These are phyloP conservation scores for Isoetes taiwanensis DNA, from an alignment of 75 land plant species.

Conservation along the genomic window DNA sequence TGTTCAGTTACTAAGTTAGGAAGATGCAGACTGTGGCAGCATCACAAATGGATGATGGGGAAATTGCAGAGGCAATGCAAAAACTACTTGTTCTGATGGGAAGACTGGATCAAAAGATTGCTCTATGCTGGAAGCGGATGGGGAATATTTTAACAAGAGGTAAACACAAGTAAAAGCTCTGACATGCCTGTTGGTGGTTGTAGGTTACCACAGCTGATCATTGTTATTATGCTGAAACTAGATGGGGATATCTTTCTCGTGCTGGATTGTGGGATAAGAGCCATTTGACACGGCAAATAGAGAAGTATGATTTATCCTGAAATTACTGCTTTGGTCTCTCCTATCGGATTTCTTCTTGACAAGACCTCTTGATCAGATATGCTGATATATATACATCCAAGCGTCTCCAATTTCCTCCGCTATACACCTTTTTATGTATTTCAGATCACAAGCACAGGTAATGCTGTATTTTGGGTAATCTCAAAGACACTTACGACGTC, in stretches of 20 bases:
- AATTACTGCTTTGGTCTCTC: not conserved
- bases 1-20: no score
- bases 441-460: conserved; percentile 93
- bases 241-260: conserved; percentile 97
- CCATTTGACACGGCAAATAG: conserved; percentile 91
- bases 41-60: conserved; percentile 63
- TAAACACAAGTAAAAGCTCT: conserved; percentile 4
- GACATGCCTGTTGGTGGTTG: not conserved
- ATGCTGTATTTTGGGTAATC: no score
- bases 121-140: conserved; percentile 90
- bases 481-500: no score
- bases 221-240: conserved; percentile 12
- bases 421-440: conserved; percentile 96
- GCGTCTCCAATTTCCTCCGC: conserved; percentile 87
- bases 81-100: conserved; percentile 79
- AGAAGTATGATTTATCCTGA: conserved; percentile 47
- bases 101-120: conserved; percentile 62
- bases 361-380: conserved; percentile 41
- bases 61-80: conserved; percentile 73
- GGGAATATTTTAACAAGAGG: conserved; percentile 80
- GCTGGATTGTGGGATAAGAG: conserved; percentile 98
- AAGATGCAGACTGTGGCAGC: conserved; percentile 61
- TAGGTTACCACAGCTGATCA: not conserved
- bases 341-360: not conserved
- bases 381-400: conserved; percentile 91